phyloP scores from a whole-genome alignment of 345 rosid species.

The Lumnitzera racemosa region DNA sequence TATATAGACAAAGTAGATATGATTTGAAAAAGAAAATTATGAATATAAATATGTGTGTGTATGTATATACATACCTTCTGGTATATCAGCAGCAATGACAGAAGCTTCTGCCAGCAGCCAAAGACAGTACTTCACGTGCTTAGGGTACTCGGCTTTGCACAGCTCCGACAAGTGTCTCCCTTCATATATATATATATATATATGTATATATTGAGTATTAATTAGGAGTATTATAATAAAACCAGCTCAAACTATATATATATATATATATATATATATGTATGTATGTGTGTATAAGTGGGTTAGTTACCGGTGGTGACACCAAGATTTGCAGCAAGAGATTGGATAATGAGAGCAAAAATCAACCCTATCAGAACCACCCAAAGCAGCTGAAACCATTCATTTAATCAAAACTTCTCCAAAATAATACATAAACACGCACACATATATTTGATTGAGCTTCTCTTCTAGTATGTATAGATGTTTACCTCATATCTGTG shows the following conservation, averaged over 20 bases:
- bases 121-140: conserved; percentile 34
- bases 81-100: conserved; percentile 72
- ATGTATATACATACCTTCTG: conserved; percentile 35
- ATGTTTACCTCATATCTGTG: conserved; percentile 41
- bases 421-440: too few species aligned
- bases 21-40: too few species aligned
- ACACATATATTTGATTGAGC: too few species aligned
- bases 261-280: too few species aligned
- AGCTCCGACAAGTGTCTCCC: conserved; percentile 63
- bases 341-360: conserved; percentile 65
- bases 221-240: too few species aligned
- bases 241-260: too few species aligned
- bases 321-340: conserved; percentile 67
- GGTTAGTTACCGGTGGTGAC: conserved; percentile 43
- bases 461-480: too few species aligned
- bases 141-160: conserved; percentile 66
- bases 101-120: conserved; percentile 63
- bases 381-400: conserved; percentile 44
- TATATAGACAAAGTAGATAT: neutral
- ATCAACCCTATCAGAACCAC: conserved; percentile 47
- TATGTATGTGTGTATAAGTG: neutral
- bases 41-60: too few species aligned
- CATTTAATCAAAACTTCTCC: too few species aligned
- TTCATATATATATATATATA: conserved; percentile 1
- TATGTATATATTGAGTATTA: too few species aligned